Evolutionary conservation across 2,329 filamentous ascomycete genomes (phyloP).

Genomic region (Penicillium sp.): DNA sequence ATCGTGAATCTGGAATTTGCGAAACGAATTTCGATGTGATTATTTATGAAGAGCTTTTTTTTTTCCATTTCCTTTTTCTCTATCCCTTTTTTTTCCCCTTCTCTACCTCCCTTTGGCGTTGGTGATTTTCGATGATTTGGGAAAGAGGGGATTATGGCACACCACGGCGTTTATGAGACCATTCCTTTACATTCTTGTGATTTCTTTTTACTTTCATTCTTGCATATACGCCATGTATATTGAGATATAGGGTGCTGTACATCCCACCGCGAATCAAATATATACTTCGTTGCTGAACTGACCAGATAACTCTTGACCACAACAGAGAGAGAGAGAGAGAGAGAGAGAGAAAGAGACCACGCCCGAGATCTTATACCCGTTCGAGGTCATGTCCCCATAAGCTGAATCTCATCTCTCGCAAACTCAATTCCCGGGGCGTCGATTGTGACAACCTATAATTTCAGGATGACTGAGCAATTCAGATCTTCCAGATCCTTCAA

Average conservation of each 20-base stretch:
- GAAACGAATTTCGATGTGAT: background rate
- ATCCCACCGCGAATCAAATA: background rate
- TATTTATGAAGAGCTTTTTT: background rate
- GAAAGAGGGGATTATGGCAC: background rate
- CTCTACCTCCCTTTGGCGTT: background rate
- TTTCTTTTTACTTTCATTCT: constrained; percentile 1
- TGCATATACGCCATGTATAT: constrained; percentile 16
- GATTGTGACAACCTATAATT: too few relatives aligned
- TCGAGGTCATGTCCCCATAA: background rate
- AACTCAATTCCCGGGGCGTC: background rate
- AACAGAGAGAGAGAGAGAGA: background rate
- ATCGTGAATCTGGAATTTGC: constrained; percentile 1
- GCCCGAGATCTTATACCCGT: background rate
- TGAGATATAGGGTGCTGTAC: constrained; percentile 8
- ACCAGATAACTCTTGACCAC: background rate
- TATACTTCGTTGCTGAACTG: background rate
- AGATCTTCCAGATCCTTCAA: too few relatives aligned
- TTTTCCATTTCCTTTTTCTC: background rate
- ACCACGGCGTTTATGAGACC: constrained; percentile 10
- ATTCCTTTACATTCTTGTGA: background rate
- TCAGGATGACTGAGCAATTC: too few relatives aligned
- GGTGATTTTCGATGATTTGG: background rate
- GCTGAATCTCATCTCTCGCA: background rate
- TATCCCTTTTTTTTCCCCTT: background rate
- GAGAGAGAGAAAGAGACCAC: too few relatives aligned